Conservation (phyloP, 495 filamentous ascomycete species). For the Venustampulla echinocandica region DNA sequence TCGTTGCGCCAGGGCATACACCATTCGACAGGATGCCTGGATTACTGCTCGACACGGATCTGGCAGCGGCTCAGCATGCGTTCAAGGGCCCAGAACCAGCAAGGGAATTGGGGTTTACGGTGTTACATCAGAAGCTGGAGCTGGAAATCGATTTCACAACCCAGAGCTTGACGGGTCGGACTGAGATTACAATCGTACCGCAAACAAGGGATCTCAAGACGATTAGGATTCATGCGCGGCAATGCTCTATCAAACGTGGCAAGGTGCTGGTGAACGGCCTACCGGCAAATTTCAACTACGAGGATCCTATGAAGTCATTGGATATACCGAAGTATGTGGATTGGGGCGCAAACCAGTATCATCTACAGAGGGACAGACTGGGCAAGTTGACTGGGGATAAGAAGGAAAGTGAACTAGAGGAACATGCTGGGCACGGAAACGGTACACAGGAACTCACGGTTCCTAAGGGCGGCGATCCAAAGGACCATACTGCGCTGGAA, state of each 20-base stretch:
- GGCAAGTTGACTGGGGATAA: conserved; percentile 50
- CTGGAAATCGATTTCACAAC: conserved; percentile 78
- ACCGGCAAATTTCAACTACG: conserved; percentile 49
- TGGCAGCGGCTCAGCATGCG: conserved; percentile 24
- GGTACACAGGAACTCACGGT: too few relatives aligned
- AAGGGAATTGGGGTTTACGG: conserved; percentile 40
- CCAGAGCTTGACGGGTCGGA: conserved; percentile 66
- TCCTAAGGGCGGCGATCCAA: conserved; percentile 42
- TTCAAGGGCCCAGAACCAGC: conserved; percentile 21
- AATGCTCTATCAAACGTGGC: conserved; percentile 59
- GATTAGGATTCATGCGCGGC: conserved; percentile 78
- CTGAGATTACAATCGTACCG: conserved; percentile 70
- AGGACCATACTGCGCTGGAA: too few relatives aligned
- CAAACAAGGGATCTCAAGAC: conserved; percentile 53
- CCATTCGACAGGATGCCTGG: conserved; percentile 18
- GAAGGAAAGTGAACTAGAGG: too few relatives aligned
- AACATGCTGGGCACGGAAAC: too few relatives aligned
- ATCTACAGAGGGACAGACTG: conserved; percentile 59
- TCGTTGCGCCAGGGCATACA: not conserved
- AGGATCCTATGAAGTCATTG: conserved; percentile 63
- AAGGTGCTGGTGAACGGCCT: conserved; percentile 60
- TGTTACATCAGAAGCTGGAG: conserved; percentile 77
- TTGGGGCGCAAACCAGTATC: conserved; percentile 66
- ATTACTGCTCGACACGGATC: conserved; percentile 24
- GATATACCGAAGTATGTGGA: conserved; percentile 48